phyloP scores from a whole-genome alignment of 2,329 filamentous ascomycete genomes.

The Epichloe elymi region DNA sequence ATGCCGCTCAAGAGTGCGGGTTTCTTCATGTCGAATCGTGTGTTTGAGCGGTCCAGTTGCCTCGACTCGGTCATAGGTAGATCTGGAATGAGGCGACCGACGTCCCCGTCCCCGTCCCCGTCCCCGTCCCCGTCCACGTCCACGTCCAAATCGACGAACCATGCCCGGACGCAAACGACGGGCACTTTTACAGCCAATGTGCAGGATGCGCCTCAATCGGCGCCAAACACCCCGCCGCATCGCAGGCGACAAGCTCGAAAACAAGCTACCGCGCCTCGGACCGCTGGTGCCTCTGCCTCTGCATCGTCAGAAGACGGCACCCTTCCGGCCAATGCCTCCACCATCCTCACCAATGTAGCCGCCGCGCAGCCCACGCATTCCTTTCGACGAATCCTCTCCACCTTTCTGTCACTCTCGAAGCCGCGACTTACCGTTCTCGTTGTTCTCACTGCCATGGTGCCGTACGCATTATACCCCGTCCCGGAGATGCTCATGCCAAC shows the following conservation, averaged over 20 bases:
- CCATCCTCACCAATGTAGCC: constrained; percentile 39
- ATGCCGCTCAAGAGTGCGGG: constrained; percentile 8
- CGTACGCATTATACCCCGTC: constrained; percentile 88
- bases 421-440: constrained; percentile 86
- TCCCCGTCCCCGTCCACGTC: constrained; percentile 14
- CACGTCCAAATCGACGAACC: constrained; percentile 8
- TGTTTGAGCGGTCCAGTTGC: constrained; percentile 23
- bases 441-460: constrained; percentile 76
- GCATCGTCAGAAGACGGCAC: constrained; percentile 12
- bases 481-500: constrained; percentile 68
- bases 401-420: constrained; percentile 86
- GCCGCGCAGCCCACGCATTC: constrained; percentile 37
- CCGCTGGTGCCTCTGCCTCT: not conserved
- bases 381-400: constrained; percentile 54
- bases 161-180: not conserved
- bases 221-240: constrained; percentile 19
- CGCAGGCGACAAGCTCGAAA: constrained; percentile 21
- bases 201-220: constrained; percentile 10
- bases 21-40: constrained; percentile 24
- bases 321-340: constrained; percentile 39
- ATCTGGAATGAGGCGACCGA: constrained; percentile 15
- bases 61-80: constrained; percentile 20
- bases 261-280: constrained; percentile 7
- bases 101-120: constrained; percentile 15
- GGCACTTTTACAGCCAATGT: constrained; percentile 8